Percentiles rank a stretch among this genome's conserved stretches.
These are phyloP conservation scores for Exidia glandulosa DNA, from an alignment of 768 basidiomycete genomes.

Conservation along the genomic window DNA sequence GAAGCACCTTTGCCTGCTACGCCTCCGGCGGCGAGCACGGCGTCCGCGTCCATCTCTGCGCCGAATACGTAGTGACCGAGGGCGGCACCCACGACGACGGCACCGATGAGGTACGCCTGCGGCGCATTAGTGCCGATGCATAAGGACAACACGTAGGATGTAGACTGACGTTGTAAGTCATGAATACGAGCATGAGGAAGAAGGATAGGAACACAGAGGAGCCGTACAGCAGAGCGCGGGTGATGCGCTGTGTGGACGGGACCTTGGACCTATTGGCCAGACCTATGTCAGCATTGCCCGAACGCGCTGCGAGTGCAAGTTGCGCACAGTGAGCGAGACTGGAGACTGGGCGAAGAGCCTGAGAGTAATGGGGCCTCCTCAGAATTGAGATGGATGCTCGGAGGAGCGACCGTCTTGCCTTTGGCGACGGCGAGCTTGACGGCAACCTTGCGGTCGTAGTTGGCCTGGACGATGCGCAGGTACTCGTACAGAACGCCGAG, in stretches of 20 bases:
- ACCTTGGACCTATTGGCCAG: conserved; percentile 5
- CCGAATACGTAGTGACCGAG: conserved; percentile 75
- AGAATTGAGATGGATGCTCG: conserved; percentile 28
- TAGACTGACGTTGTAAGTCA: conserved; percentile 84
- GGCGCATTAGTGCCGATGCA: not conserved
- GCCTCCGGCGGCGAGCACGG: conserved; percentile 33
- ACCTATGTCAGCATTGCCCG: not conserved
- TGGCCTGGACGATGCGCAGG: conserved; percentile 50
- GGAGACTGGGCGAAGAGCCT: conserved; percentile 29
- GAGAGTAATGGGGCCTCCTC: conserved; percentile 51
- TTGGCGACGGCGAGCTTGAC: conserved; percentile 26
- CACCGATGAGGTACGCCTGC: conserved; percentile 76
- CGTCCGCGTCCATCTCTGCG: conserved; percentile 49
- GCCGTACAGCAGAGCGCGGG: conserved; percentile 66
- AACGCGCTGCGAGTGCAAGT: not conserved
- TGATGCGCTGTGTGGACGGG: conserved; percentile 6
- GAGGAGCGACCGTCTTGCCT: conserved; percentile 31
- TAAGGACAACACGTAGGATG: not conserved
- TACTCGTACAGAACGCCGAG: conserved; percentile 76
- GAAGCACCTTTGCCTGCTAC: conserved; percentile 56
- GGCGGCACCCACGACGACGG: conserved; percentile 74
- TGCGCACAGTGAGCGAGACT: conserved; percentile 33
- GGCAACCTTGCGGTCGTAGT: conserved; percentile 52
- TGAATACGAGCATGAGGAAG: conserved; percentile 92
- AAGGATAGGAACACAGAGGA: conserved; percentile 65